These are phyloP conservation scores for Euphrasia confusa DNA, from an alignment of 257 asterid species.

Conservation along the genomic window DNA sequence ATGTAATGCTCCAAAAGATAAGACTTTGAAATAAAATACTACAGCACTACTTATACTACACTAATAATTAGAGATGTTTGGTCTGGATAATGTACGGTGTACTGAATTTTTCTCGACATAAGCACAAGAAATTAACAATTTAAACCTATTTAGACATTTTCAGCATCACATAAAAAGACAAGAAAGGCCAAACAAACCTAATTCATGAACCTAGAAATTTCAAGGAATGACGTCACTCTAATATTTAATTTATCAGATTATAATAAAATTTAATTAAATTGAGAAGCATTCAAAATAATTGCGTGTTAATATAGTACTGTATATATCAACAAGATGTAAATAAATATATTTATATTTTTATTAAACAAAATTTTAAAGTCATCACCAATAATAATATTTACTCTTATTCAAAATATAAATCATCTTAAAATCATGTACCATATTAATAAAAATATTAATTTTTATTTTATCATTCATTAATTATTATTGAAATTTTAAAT, in stretches of 20 bases:
- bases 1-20: no score
- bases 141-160: background rate
- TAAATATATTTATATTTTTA: background rate
- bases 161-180: constrained; percentile 5
- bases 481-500: no score
- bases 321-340: background rate
- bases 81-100: background rate
- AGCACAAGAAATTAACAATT: background rate
- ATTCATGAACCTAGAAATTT: background rate
- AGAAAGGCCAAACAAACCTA: constrained; percentile 13
- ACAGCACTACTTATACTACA: no score
- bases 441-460: no score
- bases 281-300: background rate
- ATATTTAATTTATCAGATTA: background rate
- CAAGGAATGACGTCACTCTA: background rate
- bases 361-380: no score
- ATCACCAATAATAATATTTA: no score
- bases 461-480: no score
- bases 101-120: background rate
- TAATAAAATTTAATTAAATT: background rate
- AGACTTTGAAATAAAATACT: no score
- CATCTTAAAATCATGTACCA: no score
- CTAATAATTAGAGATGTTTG: no score
- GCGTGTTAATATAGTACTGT: background rate
- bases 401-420: no score